phyloP scores from a whole-genome alignment of 2,329 filamentous ascomycete genomes.

The Claviceps digitariae region DNA sequence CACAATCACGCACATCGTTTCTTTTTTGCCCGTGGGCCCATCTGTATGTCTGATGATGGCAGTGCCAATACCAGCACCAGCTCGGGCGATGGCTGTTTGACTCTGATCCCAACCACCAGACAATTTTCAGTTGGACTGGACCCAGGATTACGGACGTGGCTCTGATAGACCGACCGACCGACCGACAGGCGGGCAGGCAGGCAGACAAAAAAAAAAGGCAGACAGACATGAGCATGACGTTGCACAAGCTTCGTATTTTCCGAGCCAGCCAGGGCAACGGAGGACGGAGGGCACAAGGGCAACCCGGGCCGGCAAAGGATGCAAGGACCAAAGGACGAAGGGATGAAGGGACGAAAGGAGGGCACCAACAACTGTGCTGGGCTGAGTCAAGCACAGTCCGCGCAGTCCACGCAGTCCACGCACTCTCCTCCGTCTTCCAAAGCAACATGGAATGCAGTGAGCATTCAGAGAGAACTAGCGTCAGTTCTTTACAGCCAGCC shows the following conservation, averaged over 20 bases:
- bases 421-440: too few relatives aligned
- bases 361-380: neutral
- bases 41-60: too few relatives aligned
- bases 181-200: too few relatives aligned
- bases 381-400: too few relatives aligned
- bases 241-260: neutral
- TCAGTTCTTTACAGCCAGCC: neutral
- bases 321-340: neutral
- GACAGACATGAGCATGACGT: neutral
- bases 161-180: neutral
- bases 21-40: neutral
- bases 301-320: too few relatives aligned
- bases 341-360: neutral
- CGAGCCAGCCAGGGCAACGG: neutral
- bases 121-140: neutral
- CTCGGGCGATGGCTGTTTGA: too few relatives aligned
- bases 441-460: neutral
- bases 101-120: too few relatives aligned
- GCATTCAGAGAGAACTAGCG: neutral
- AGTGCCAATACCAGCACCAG: too few relatives aligned
- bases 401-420: too few relatives aligned
- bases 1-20: neutral
- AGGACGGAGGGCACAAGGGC: neutral
- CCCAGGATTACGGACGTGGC: neutral
- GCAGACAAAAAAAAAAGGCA: too few relatives aligned